Evolutionary conservation across 2,329 filamentous ascomycete genomes (phyloP).

Genomic region (Sphaerostilbella broomeana): DNA sequence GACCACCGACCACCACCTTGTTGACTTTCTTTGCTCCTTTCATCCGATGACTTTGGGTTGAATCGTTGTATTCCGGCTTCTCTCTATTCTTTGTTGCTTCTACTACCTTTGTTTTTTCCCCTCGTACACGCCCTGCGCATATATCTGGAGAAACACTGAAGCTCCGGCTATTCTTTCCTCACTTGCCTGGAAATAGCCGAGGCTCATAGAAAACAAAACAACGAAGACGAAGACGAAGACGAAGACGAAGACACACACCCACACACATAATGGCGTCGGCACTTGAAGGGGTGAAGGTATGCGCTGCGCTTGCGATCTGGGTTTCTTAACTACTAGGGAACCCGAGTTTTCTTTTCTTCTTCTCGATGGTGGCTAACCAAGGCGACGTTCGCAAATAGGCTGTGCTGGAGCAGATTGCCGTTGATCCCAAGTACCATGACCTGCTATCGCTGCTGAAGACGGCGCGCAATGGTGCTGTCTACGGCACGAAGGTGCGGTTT

Average conservation of each 20-base stretch:
- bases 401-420: slow-evolving; percentile 65
- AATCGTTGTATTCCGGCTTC: no score
- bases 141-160: no score
- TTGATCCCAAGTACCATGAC: slow-evolving; percentile 81
- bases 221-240: no score
- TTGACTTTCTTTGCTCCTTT: no score
- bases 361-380: no score
- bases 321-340: no score
- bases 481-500: slow-evolving; percentile 95
- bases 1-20: neutral
- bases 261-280: slow-evolving; percentile 17
- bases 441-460: slow-evolving; percentile 81
- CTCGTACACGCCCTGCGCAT: neutral
- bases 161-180: neutral
- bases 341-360: no score
- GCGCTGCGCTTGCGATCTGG: no score
- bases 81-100: no score
- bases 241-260: no score
- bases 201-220: no score
- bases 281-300: slow-evolving; percentile 21
- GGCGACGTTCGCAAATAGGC: slow-evolving; percentile 46
- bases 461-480: slow-evolving; percentile 93
- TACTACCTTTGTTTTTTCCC: neutral
- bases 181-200: slow-evolving; percentile 8
- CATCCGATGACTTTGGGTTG: no score